phyloP scores from a whole-genome alignment of 441 rosid species.

The Eruca vesicaria region DNA sequence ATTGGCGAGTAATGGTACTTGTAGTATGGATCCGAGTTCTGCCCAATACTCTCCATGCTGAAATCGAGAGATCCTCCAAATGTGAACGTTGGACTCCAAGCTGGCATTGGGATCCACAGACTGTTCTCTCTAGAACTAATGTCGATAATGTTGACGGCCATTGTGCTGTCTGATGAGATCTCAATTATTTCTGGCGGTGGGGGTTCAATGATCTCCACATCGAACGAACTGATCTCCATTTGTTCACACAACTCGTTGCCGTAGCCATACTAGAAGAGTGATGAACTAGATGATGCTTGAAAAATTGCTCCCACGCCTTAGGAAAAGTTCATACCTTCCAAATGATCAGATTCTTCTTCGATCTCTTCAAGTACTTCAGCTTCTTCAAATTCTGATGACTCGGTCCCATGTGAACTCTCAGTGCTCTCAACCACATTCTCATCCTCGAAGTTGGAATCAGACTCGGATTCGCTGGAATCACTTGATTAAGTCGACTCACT shows the following conservation, averaged over 20 bases:
- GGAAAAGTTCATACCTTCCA: not conserved
- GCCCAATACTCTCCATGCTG: not conserved
- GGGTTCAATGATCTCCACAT: not conserved
- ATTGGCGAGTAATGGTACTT: not conserved
- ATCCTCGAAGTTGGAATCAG: not conserved
- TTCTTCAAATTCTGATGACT: not conserved
- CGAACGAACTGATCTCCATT: not conserved
- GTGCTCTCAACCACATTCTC: not conserved
- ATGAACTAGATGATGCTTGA: not conserved
- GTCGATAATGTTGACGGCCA: not conserved
- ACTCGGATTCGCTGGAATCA: no score
- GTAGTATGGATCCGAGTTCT: not conserved
- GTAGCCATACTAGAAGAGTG: not conserved
- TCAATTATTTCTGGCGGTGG: not conserved
- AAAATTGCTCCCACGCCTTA: not conserved
- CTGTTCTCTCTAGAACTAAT: not conserved
- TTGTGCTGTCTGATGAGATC: not conserved
- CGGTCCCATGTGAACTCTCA: not conserved
- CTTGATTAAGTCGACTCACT: not conserved
- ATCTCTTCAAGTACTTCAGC: not conserved
- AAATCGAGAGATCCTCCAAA: not conserved
- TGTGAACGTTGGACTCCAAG: not conserved
- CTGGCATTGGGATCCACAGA: not conserved
- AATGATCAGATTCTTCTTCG: not conserved
- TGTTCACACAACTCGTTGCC: not conserved